Evolutionary conservation across 2,329 filamentous ascomycete genomes (phyloP), one percentile per base, ranked within the genome.

Genomic region (Ophiostoma piceae): DNA sequence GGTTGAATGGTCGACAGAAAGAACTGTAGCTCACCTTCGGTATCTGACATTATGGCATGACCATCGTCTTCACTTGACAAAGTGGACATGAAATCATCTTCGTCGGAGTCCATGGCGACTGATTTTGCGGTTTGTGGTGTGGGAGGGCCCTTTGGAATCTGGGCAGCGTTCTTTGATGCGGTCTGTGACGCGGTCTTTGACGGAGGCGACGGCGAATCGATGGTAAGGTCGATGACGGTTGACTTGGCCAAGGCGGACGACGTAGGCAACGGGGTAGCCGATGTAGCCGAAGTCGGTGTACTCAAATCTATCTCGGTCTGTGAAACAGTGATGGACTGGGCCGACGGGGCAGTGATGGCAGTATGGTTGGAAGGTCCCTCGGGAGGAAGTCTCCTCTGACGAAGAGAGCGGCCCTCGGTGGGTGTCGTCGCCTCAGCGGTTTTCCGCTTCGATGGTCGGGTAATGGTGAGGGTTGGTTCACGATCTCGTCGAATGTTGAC

Each of bases 51-150:
- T 79, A 85, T 80, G 78, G 85, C 89, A 75, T 93, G 92, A 69
- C 92, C 93, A 75, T 91, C 89, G 69, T 90, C 88, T 60, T 89
- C 90, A 77, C 91, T 96, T 60, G 92, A 94, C 75, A 89, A 84
- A 77, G 89, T 88, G 75, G 91, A 96, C 86, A 95, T 90, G 79
- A 94, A 94, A 72, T 97, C 94, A 77, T 97, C 93, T 76, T 98
- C 94, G 9, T 98, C 94, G 11, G 94, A 97, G 82, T 97, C 93
- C 94, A 97, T 97, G 73, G 83, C 86, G 79, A 82, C 82, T 68
- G 81, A 83, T 29, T 77, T 77, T n/a, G 79, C 81, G 67, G 86
- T 88, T 71, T 74, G 72, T 3, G 73, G 73, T 9, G 72, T 72
- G 0, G 71, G 72, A 0, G 73, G 73, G 16, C 71, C 73, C 51